Base-by-base conservation (phyloP, 129 eudicot genomes). In the Tanacetum coccineum region DNA sequence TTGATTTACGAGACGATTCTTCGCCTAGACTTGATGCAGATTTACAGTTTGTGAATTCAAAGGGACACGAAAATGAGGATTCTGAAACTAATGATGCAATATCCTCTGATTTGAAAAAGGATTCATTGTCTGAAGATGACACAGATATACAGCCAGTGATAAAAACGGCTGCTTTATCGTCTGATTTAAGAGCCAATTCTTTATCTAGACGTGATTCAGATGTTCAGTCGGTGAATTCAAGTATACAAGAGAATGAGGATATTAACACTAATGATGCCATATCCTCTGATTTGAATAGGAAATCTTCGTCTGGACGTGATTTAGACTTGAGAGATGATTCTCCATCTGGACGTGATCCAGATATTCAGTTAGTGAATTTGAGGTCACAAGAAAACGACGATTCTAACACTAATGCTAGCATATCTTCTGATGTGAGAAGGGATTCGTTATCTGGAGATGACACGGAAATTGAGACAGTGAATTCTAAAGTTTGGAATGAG, bases 391-490 rank as follows among this genome's bases (percentile, higher is more conserved):
- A 36, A n/a, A 53, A 32, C 20, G 22, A 67, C 39, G 62, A 70
- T 45, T 47, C 59, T 3, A 44, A 19, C 48, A 13, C 36, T 36
- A 19, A 13, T 47, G 30, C 58, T 28, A 28, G 28, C 30, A 20
- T 12, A 13, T 57, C 74, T 44, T 26, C 53, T 70, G 26, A 36
- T 20, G 52, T 40, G 45, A 58, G 26, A 12, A 19, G 14, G 25
- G 65, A 58, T 20, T 32, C 57, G 26, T 46, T 42, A 2, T 72
- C 76, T 62, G 69, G 61, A 60, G 62, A 72, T 32, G 50, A 7
- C 0, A n/a, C 30, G 48, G 46, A 57, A 20, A 10, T 59, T 39
- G 21, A 6, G 64, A 2, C 15, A 42, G 42, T 36, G 42, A 9
- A 36, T 36, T 36, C 42, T 36, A 36, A 2, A 36, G 42, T 7